These are phyloP conservation scores for Diaporthe citriasiana DNA, from an alignment of 2,329 filamentous ascomycete species.

Conservation along the genomic window DNA sequence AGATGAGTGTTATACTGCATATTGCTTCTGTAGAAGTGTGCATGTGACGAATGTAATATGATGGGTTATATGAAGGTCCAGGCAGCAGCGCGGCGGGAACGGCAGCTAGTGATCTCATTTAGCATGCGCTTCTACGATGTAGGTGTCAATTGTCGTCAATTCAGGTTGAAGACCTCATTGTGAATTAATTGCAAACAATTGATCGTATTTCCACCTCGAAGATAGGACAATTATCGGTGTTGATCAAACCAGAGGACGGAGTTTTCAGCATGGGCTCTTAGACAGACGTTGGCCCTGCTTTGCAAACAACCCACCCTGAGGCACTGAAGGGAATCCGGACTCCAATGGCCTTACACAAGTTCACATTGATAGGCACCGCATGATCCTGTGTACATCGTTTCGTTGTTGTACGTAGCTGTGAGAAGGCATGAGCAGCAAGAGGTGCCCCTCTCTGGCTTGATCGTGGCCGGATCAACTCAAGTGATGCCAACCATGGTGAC, in stretches of 20 bases:
- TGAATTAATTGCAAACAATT: neutral
- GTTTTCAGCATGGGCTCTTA: neutral
- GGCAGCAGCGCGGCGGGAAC: neutral
- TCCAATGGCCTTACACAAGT: neutral
- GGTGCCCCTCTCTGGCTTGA: neutral
- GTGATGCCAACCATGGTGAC: neutral
- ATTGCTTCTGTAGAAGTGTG: too few species aligned
- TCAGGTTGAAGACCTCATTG: neutral
- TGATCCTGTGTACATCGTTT: neutral
- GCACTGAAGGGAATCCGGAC: neutral
- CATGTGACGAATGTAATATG: neutral
- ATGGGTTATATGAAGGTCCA: neutral
- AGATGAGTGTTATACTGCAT: neutral
- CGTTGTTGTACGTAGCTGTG: too few species aligned
- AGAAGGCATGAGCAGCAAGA: neutral
- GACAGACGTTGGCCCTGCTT: neutral
- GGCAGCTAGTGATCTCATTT: neutral
- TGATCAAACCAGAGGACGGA: neutral
- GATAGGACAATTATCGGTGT: neutral
- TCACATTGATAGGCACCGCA: too few species aligned
- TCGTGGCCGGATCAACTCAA: neutral
- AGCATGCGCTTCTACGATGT: neutral
- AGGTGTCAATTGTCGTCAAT: neutral
- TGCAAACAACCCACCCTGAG: neutral
- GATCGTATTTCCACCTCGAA: neutral